phyloP scores from a whole-genome alignment of 768 basidiomycete species.

The Suillus cothurnatus region DNA sequence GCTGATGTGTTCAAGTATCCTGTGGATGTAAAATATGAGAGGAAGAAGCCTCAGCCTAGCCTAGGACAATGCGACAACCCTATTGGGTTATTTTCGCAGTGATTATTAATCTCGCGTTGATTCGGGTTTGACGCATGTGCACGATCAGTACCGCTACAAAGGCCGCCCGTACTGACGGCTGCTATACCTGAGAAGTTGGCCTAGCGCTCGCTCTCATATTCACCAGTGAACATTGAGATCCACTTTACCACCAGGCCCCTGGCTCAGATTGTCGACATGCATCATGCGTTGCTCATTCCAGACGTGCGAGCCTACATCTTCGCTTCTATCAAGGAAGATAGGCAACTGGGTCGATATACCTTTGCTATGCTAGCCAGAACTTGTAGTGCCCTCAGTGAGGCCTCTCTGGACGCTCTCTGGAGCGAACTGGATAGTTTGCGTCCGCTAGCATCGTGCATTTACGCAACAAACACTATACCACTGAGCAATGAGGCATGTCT shows the following conservation, averaged over 20 bases:
- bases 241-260: not conserved
- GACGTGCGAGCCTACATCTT: conserved; percentile 1
- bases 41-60: not conserved
- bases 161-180: not conserved
- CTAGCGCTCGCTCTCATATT: not conserved
- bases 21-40: not conserved
- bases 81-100: too few relatives aligned
- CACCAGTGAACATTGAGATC: not conserved
- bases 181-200: not conserved
- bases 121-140: too few relatives aligned
- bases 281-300: not conserved
- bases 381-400: not conserved
- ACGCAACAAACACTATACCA: not conserved
- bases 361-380: conserved; percentile 6
- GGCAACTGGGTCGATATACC: not conserved
- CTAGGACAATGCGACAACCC: not conserved
- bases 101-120: too few relatives aligned
- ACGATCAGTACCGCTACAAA: not conserved
- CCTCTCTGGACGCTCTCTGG: not conserved
- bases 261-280: not conserved
- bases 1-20: not conserved
- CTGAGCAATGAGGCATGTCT: not conserved
- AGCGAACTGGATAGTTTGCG: conserved; percentile 3
- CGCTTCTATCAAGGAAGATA: conserved; percentile 2
- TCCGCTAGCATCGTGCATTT: conserved; percentile 5